Conservation (phyloP, 2,329 filamentous ascomycete genomes). For the Colletotrichum gigasporum region DNA sequence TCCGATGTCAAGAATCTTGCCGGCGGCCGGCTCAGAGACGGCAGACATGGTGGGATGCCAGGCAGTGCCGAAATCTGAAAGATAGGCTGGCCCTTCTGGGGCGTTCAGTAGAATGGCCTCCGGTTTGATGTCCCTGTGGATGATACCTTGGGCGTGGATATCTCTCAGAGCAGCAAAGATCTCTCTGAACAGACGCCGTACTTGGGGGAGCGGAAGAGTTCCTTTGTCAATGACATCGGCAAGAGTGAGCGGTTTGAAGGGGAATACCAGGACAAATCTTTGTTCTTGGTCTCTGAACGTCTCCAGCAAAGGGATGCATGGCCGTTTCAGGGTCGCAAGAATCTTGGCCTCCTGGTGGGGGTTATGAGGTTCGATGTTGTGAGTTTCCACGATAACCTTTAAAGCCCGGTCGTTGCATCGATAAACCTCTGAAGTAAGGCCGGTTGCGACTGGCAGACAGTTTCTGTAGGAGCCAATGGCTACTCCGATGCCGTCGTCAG, state of each 20-base stretch:
- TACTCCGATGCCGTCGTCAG: slow-evolving; percentile 44
- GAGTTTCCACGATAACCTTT: slow-evolving; percentile 83
- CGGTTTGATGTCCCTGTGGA: slow-evolving; percentile 95
- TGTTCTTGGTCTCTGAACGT: slow-evolving; percentile 77
- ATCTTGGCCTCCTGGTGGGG: slow-evolving; percentile 82
- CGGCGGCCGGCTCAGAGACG: slow-evolving; percentile 67
- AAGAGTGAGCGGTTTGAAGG: slow-evolving; percentile 81
- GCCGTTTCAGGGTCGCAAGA: slow-evolving; percentile 65
- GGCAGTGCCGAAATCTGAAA: slow-evolving; percentile 93
- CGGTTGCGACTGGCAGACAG: slow-evolving; percentile 67
- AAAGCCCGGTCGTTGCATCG: slow-evolving; percentile 73
- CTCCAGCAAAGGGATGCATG: slow-evolving; percentile 74
- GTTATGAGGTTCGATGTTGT: slow-evolving; percentile 83
- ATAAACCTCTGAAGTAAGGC: slow-evolving; percentile 87
- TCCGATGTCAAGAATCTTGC: slow-evolving; percentile 92
- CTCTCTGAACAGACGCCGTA: slow-evolving; percentile 65
- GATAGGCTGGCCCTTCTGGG: slow-evolving; percentile 74
- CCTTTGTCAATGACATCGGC: slow-evolving; percentile 68
- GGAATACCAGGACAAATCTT: slow-evolving; percentile 83
- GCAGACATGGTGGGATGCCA: slow-evolving; percentile 74
- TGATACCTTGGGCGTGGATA: slow-evolving; percentile 79
- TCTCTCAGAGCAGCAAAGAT: slow-evolving; percentile 76
- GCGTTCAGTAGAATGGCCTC: slow-evolving; percentile 83
- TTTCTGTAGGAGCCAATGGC: slow-evolving; percentile 62
- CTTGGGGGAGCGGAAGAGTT: slow-evolving; percentile 42